Percentiles rank a stretch among this genome's conserved stretches.
Conservation (phyloP, 805 yeast genomes). For the Cyberlindnera lachancei region DNA sequence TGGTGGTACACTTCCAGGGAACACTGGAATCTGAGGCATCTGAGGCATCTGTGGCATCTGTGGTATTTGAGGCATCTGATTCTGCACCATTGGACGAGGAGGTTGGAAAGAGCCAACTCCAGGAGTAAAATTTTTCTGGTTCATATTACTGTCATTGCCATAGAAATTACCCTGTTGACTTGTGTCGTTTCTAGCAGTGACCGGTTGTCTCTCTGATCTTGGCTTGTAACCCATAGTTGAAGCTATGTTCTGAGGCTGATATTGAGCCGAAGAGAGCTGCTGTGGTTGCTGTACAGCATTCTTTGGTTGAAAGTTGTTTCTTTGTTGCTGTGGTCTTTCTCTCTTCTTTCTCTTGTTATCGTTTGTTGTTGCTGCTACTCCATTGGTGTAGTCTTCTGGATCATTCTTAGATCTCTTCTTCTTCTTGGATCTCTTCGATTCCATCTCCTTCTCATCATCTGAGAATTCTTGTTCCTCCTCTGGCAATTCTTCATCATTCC, state of each 20-base stretch:
- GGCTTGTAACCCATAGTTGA: slow-evolving; percentile 12
- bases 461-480: slow-evolving; percentile 92
- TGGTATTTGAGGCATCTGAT: slow-evolving; percentile 6
- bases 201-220: slow-evolving; percentile 21
- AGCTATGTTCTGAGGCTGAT: slow-evolving; percentile 2
- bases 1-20: slow-evolving; percentile 7
- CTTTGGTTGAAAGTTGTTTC: background rate
- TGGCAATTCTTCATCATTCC: slow-evolving; percentile 90
- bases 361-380: background rate
- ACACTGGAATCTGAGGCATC: slow-evolving; percentile 2
- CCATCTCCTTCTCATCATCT: slow-evolving; percentile 86
- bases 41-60: slow-evolving; percentile 8
- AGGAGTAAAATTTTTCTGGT: no score
- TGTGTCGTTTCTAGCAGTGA: no score
- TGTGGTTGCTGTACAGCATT: slow-evolving; percentile 1
- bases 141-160: no score
- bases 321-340: no score
- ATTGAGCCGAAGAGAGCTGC: background rate
- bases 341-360: slow-evolving; percentile 4
- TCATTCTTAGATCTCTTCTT: slow-evolving; percentile 25
- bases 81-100: no score
- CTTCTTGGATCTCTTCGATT: slow-evolving; percentile 51
- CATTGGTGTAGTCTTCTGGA: slow-evolving; percentile 7
- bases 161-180: no score
- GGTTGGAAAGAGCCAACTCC: no score